Evolutionary conservation across 1,284 basidiomycete species (phyloP), one percentile per base, ranked within the genome.

Genomic region (Leccinum fuscescens): DNA sequence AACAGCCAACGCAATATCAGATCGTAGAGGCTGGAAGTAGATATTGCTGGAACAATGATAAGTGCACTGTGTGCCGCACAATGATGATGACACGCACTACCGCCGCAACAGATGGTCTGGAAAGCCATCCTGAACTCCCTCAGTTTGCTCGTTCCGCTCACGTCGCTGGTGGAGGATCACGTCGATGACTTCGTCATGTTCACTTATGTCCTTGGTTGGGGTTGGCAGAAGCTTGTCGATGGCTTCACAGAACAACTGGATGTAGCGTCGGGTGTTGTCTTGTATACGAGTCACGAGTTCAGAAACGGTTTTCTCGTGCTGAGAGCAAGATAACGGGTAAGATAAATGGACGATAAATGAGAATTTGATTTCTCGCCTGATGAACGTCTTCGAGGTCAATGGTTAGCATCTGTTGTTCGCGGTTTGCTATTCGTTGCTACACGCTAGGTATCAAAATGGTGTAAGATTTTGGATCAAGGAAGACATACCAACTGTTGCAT

Each of bases 121-220:
- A 74, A 97, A 98, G 52, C 86, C 85, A 49, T 86, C 84, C 60
- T 87, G 85, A 27, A 74, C 74, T 22, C 86, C 86, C 60, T 90
- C 88, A 39, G 87, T 80, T 66, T 90, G 83, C 52, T 89, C 86
- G 70, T 98, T 98, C 63, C 92, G 83, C 75, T 96, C 91, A 61
- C 88, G 81, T 57, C 97, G 84, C 74, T 99, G 97, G 72, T 96
- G 93, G 67, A 97, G 83, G 65, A 98, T 94, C 8, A 98, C 87
- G 74, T 98, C 96, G 52, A 97, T 90, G 50, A 97, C 94, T 72
- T 98, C 95, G 67, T 93, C 92, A 52, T 93, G 83, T 62, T 91
- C 86, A 63, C 86, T 89, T 61, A 98, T 92, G 68, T 97, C 94
- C 73, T 90, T 90, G 22, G 90, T 94, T 2, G 96, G 92, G 49